These are phyloP conservation scores for Myxozyma sirexii DNA, from an alignment of 805 yeast genomes.

Conservation along the genomic window DNA sequence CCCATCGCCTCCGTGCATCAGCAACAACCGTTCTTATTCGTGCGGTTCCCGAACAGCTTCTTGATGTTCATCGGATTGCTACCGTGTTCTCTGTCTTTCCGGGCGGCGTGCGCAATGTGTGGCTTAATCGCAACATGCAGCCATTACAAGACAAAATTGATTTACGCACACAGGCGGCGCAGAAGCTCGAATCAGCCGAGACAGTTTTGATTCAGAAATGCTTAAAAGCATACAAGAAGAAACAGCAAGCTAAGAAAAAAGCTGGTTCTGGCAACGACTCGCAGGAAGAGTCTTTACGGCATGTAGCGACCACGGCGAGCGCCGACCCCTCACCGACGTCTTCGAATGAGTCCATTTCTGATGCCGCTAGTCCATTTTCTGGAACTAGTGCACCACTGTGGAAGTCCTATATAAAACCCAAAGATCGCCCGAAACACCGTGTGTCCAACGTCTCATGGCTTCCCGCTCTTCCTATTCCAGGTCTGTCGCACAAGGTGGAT, in stretches of 20 bases:
- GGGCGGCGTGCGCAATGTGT: slow-evolving; percentile 57
- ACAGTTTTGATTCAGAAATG: slow-evolving; percentile 45
- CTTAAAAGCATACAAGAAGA: slow-evolving; percentile 29
- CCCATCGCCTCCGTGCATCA: slow-evolving; percentile 36
- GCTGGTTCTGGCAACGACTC: neutral
- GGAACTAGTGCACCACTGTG: slow-evolving; percentile 34
- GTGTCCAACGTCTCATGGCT: slow-evolving; percentile 39
- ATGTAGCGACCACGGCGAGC: neutral
- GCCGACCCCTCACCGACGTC: neutral
- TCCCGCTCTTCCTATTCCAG: slow-evolving; percentile 47
- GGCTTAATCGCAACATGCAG: slow-evolving; percentile 58
- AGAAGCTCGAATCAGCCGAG: slow-evolving; percentile 48
- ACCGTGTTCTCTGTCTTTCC: slow-evolving; percentile 57
- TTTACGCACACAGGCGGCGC: slow-evolving; percentile 40
- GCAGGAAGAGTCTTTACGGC: neutral
- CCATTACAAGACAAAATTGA: slow-evolving; percentile 44
- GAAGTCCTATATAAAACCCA: slow-evolving; percentile 54
- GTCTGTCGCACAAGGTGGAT: slow-evolving; percentile 74
- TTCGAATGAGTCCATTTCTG: neutral
- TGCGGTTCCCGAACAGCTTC: slow-evolving; percentile 57
- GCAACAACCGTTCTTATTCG: slow-evolving; percentile 66
- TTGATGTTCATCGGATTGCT: slow-evolving; percentile 55
- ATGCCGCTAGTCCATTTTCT: neutral
- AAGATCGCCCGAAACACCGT: slow-evolving; percentile 74
- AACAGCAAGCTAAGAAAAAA: slow-evolving; percentile 8